Base-by-base conservation (phyloP, 345 rosid species). In the Pseudoturritis turrita region DNA sequence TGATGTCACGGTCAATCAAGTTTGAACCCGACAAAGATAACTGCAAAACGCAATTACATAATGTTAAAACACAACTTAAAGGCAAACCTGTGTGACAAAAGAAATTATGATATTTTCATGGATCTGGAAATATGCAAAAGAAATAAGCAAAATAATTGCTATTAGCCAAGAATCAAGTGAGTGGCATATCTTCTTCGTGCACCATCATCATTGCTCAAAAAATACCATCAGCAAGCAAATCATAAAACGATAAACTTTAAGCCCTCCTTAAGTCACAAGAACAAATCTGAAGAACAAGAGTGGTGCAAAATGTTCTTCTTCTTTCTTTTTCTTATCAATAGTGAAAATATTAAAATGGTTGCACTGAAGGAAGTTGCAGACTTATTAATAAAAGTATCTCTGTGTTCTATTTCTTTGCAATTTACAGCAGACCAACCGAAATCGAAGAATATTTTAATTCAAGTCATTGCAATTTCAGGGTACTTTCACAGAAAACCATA, bases 11-110 rank as follows among this genome's bases (percentile, higher is more conserved):
- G 78, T 93, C 93, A 22, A 74, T 68, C 70, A 93, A 83, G 52
- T 86, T 86, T 22, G 88, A 81, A 57, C 90, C 96, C 8, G 96
- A 90, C 57, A 88, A 56, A 61, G 90, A 76, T 70, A 93, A 62
- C 98, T 90, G 87, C 83, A 81, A 28, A 14, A 58, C 26, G 66
- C 28, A 76, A 61, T 57, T 28, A 11, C 70, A 33, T 25, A 33
- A 23, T 22, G 51, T 73, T 35, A 58, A n/a, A 51, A 39, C 54
- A 66, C 67, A 19, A 36, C 25, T 64, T 3, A 65, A 36, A 44
- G 31, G 23, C 9, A 58, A 45, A 50, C 11, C 18, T 8, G 15
- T 13, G 57, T n/a, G n/a, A 52, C 46, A 17, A 41, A 29, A 31
- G 17, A 29, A 39, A 44, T 35, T 9, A 21, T n/a, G 15, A 51